Percentiles rank a stretch among this genome's conserved stretches.
Conservation (phyloP, 1,284 basidiomycete species). For the Trichosporon sp. region DNA sequence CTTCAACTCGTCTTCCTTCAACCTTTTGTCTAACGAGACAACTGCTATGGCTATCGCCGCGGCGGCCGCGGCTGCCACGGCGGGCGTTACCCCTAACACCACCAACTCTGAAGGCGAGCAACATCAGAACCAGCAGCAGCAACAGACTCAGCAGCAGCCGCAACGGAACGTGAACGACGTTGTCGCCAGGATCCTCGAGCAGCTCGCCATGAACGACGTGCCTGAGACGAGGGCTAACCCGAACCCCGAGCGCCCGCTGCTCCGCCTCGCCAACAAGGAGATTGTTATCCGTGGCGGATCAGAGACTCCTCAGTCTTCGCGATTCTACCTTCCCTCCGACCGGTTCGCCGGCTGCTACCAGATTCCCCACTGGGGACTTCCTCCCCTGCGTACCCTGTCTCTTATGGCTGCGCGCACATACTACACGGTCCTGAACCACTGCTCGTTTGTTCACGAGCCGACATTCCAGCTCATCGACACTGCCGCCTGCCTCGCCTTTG, state of each 20-base stretch:
- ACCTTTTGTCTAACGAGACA: conserved; percentile 32
- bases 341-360: conserved; percentile 57
- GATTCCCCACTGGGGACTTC: conserved; percentile 58
- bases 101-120: conserved; percentile 3
- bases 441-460: conserved; percentile 57
- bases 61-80: conserved; percentile 25
- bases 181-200: conserved; percentile 43
- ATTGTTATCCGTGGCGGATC: conserved; percentile 26
- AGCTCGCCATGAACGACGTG: conserved; percentile 48
- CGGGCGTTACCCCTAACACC: conserved; percentile 2
- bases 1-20: conserved; percentile 45
- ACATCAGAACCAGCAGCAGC: conserved; percentile 17
- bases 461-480: conserved; percentile 57
- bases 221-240: conserved; percentile 50
- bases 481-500: conserved; percentile 57
- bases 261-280: conserved; percentile 42
- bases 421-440: conserved; percentile 56
- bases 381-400: conserved; percentile 54
- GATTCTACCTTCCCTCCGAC: conserved; percentile 51
- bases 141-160: conserved; percentile 23
- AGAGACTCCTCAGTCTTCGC: conserved; percentile 26
- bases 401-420: conserved; percentile 56
- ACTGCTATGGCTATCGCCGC: conserved; percentile 30
- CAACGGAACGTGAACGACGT: conserved; percentile 28
- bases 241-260: conserved; percentile 53